These are phyloP conservation scores for Hanseniaspora nectarophila DNA, from an alignment of 805 yeast species.

Conservation along the genomic window DNA sequence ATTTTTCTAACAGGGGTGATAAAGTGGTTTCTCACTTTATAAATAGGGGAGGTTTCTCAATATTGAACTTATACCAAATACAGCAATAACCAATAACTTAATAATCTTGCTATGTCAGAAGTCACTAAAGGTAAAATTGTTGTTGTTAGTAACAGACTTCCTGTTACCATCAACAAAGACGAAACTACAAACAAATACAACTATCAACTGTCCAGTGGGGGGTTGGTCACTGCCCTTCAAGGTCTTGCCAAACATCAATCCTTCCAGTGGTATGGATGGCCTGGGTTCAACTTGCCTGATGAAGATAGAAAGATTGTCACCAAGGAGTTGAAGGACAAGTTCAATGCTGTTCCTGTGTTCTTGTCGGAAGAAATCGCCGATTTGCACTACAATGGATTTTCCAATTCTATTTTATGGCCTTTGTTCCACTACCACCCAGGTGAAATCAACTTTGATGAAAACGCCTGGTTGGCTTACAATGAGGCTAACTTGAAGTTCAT, in stretches of 20 bases:
- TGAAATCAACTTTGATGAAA: constrained; percentile 94
- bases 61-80: not conserved
- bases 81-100: not conserved
- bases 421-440: constrained; percentile 98
- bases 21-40: too few species aligned
- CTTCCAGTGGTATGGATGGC: constrained; percentile 99
- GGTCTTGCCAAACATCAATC: constrained; percentile 73
- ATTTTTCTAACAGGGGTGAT: too few species aligned
- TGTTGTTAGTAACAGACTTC: constrained; percentile 88
- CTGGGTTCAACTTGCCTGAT: constrained; percentile 76
- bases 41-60: too few species aligned
- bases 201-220: constrained; percentile 92
- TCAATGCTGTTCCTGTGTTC: constrained; percentile 83
- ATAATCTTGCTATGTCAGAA: not conserved
- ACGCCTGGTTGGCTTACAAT: constrained; percentile 94
- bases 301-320: constrained; percentile 59
- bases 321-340: constrained; percentile 57
- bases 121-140: constrained; percentile 50
- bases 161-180: constrained; percentile 73
- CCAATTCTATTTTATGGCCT: constrained; percentile 94
- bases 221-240: constrained; percentile 88
- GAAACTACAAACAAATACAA: constrained; percentile 50
- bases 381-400: constrained; percentile 90
- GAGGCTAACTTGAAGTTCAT: constrained; percentile 85
- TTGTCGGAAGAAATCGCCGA: constrained; percentile 84